Evolutionary conservation across 495 filamentous ascomycete genomes (phyloP), one percentile per base, ranked within the genome.

Genomic region (Cetradonia linearis): DNA sequence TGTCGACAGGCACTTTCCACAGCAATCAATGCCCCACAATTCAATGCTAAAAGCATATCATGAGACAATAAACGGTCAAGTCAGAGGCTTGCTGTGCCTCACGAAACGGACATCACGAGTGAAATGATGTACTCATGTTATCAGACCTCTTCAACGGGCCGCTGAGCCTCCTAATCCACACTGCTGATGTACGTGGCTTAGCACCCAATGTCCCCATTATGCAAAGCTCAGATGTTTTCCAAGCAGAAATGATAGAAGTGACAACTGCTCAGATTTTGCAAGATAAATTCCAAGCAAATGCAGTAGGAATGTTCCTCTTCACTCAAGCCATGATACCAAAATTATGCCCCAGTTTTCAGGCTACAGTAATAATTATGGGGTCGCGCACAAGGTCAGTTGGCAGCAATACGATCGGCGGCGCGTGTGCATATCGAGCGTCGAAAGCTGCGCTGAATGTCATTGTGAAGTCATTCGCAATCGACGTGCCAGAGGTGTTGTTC

Each of bases 401-500:
- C 30, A 52, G 61, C 53, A 72, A 73, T 48, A 55, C 50, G 18
- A 50, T 56, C 7, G 70, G 71, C 5, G 62, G 68, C 10, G 71
- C 57, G 3, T 73, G 70, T 56, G 71, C 71, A 1, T 73, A 73
- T 58, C 69, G 71, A 14, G 69, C 71, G 16, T 68, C 63, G 2
- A 73, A 73, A 56, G 69, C 71, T 13, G 71, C 69, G 46, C 37
- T 72, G 6, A 73, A 73, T 52, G 67, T 69, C 7, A 60, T 72
- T 11, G 62, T 71, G 3, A 62, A 67, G 34, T 65, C 55, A 5
- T 72, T 72, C 52, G 58, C 61, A 9, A 55, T 70, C 6, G 71
- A 73, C 60, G 67, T 72, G 18, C 69, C 69, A 9, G 68, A 67
- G 20, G 62, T 67, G 13, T 33, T 56, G 4, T 72, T 66, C 54